phyloP scores from a whole-genome alignment of 2,329 filamentous ascomycete genomes.

The Aspergillus chevalieri region DNA sequence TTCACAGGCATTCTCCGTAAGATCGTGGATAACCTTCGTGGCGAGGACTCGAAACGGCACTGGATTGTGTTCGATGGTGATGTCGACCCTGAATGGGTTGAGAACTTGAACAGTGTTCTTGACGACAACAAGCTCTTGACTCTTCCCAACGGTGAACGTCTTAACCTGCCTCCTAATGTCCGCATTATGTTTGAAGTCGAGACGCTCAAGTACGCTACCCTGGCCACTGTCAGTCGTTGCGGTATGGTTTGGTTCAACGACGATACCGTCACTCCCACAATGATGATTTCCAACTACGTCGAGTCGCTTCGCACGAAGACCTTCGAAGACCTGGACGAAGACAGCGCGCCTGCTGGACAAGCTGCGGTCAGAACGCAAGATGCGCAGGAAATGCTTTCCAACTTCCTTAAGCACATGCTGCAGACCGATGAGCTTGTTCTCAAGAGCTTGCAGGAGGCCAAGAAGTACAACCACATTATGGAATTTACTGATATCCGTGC shows the following conservation, averaged over 20 bases:
- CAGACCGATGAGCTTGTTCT: conserved; percentile 74
- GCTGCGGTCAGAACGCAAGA: conserved; percentile 71
- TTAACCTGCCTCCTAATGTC: conserved; percentile 89
- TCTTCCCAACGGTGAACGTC: conserved; percentile 92
- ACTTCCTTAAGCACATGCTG: conserved; percentile 69
- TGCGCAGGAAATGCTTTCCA: conserved; percentile 72
- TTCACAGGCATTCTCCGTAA: conserved; percentile 97
- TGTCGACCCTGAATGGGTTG: conserved; percentile 98
- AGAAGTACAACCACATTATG: conserved; percentile 90
- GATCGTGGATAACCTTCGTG: conserved; percentile 96
- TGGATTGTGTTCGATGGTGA: conserved; percentile 99
- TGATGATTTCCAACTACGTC: conserved; percentile 91
- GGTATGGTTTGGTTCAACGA: conserved; percentile 99
- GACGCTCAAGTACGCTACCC: conserved; percentile 90
- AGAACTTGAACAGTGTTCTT: conserved; percentile 98
- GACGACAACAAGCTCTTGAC: conserved; percentile 99
- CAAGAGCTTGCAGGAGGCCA: conserved; percentile 68
- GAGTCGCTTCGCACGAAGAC: conserved; percentile 72
- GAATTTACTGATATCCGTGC: conserved; percentile 89
- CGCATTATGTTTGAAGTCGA: conserved; percentile 99
- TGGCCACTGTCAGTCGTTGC: conserved; percentile 98
- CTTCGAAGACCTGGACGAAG: conserved; percentile 95
- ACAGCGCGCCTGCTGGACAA: conserved; percentile 69
- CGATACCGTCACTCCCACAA: conserved; percentile 84
- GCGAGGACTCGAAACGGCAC: conserved; percentile 92